phyloP scores from a whole-genome alignment of 495 filamentous ascomycete genomes.

The Corynascus novoguineensis region DNA sequence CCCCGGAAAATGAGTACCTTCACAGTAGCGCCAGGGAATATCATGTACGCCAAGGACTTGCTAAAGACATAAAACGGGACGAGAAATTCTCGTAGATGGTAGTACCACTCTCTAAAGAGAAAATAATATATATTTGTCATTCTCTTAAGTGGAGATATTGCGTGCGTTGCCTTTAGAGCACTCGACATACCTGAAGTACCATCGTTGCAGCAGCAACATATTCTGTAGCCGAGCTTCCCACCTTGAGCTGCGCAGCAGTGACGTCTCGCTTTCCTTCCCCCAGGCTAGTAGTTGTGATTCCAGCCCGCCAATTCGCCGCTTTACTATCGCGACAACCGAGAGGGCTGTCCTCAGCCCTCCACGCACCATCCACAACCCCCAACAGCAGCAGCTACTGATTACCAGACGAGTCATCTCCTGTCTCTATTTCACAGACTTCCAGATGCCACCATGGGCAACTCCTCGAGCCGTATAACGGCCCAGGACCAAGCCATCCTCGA shows the following conservation, averaged over 20 bases:
- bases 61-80: too few relatives aligned
- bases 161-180: too few relatives aligned
- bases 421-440: too few relatives aligned
- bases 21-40: background rate
- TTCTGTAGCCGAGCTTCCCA: background rate
- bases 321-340: background rate
- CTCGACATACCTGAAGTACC: too few relatives aligned
- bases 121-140: too few relatives aligned
- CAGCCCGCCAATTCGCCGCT: background rate
- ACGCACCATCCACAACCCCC: background rate
- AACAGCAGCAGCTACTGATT: background rate
- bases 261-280: background rate
- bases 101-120: too few relatives aligned
- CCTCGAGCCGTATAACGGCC: constrained; percentile 41
- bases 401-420: too few relatives aligned
- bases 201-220: too few relatives aligned
- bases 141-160: too few relatives aligned
- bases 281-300: too few relatives aligned
- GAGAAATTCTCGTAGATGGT: too few relatives aligned
- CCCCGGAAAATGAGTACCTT: background rate
- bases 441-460: constrained; percentile 40
- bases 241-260: background rate
- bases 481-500: constrained; percentile 77
- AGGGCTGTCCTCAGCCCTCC: constrained; percentile 2
- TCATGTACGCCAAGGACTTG: too few relatives aligned